These are phyloP conservation scores for Chlamydomonas sp. DNA, from an alignment of 139 green algal genomes.

Conservation along the genomic window DNA sequence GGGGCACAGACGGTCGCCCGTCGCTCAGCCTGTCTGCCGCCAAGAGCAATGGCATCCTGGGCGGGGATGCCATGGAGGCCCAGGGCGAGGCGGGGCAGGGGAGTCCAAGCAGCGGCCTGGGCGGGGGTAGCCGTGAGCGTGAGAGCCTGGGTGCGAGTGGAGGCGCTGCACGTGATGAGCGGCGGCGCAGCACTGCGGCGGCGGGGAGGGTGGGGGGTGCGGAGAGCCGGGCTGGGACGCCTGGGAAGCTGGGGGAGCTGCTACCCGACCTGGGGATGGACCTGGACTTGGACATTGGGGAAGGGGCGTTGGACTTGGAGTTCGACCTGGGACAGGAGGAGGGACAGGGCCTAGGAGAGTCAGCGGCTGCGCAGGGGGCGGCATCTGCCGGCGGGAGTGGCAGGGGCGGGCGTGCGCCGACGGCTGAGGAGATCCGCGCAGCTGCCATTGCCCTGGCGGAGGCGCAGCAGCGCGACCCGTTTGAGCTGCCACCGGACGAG, in stretches of 20 bases:
- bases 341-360: too few relatives aligned
- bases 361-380: too few relatives aligned
- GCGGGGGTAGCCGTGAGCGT: neutral
- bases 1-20: too few relatives aligned
- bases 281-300: neutral
- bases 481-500: neutral
- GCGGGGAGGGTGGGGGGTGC: neutral
- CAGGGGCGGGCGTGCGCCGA: neutral
- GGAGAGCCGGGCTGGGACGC: neutral
- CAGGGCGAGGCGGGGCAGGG: neutral
- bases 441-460: neutral
- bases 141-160: neutral
- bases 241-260: neutral
- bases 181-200: conserved; percentile 2
- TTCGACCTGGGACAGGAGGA: too few relatives aligned
- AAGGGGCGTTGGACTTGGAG: too few relatives aligned
- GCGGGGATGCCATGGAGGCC: neutral
- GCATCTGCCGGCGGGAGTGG: too few relatives aligned
- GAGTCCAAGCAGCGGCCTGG: conserved; percentile 12
- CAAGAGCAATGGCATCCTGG: neutral
- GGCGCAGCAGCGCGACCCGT: neutral
- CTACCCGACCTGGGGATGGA: conserved; percentile 12
- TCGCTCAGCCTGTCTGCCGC: too few relatives aligned
- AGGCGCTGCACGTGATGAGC: neutral
- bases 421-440: neutral